Conservation (phyloP, 1,284 basidiomycete species). For the Rhodotorula sp. region DNA sequence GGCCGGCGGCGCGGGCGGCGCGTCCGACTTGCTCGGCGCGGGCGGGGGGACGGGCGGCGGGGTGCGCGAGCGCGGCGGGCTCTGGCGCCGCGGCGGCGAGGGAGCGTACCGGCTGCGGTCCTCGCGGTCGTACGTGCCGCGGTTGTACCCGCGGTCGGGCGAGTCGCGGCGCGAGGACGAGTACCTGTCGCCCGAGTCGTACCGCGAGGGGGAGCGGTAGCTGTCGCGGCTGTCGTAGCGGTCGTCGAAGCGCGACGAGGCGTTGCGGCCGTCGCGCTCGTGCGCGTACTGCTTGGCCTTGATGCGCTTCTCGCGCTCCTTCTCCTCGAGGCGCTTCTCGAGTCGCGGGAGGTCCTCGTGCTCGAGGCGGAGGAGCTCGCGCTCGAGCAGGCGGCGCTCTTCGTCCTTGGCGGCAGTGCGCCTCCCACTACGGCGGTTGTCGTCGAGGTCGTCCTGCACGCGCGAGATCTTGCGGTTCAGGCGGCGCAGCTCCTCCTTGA, state of each 20-base stretch:
- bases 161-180: slow-evolving; percentile 22
- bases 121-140: slow-evolving; percentile 54
- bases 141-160: slow-evolving; percentile 48
- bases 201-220: slow-evolving; percentile 37
- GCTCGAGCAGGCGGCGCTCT: slow-evolving; percentile 81
- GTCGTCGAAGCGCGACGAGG: slow-evolving; percentile 56
- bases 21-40: slow-evolving; percentile 33
- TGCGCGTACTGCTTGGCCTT: slow-evolving; percentile 76
- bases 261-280: slow-evolving; percentile 80
- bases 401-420: slow-evolving; percentile 75
- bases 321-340: slow-evolving; percentile 77
- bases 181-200: slow-evolving; percentile 40
- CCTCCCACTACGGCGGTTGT: slow-evolving; percentile 74
- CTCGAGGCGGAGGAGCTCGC: slow-evolving; percentile 82
- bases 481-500: slow-evolving; percentile 87
- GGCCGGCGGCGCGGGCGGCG: slow-evolving; percentile 54
- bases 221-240: slow-evolving; percentile 47
- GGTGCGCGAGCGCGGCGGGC: slow-evolving; percentile 53
- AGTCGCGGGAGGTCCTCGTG: slow-evolving; percentile 91
- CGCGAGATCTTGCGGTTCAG: slow-evolving; percentile 81
- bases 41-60: slow-evolving; percentile 47
- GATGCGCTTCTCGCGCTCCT: slow-evolving; percentile 72
- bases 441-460: slow-evolving; percentile 91
- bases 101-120: slow-evolving; percentile 50
- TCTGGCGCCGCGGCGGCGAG: slow-evolving; percentile 45